Conservation (phyloP, 768 basidiomycete species). For the Mycena olivaceomarginata region DNA sequence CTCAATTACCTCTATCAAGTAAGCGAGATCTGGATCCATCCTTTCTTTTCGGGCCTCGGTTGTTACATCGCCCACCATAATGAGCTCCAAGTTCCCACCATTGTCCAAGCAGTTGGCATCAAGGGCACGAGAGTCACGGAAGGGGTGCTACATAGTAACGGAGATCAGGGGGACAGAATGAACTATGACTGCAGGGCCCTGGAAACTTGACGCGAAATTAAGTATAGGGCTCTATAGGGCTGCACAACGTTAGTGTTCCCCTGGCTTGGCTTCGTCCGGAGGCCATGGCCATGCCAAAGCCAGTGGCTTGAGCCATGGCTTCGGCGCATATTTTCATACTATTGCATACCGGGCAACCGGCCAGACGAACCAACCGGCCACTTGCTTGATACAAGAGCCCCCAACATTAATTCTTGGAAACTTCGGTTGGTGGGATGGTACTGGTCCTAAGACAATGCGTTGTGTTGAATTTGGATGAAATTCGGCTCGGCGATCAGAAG, state of each 20-base stretch:
- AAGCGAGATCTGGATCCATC: constrained; percentile 18
- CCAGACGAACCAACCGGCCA: no score
- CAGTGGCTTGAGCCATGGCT: no score
- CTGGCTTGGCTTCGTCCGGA: no score
- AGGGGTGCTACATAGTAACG: neutral
- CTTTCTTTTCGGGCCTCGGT: constrained; percentile 17
- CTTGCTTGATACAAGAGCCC: no score
- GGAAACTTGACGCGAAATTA: constrained; percentile 5
- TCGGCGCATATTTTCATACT: no score
- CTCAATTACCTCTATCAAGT: constrained; percentile 16
- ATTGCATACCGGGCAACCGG: no score
- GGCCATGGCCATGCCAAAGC: no score
- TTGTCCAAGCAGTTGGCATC: constrained; percentile 8
- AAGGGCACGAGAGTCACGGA: constrained; percentile 13
- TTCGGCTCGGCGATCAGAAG: no score
- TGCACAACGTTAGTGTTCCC: neutral
- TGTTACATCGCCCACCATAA: constrained; percentile 14
- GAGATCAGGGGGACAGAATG: constrained; percentile 11
- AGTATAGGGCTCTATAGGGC: neutral
- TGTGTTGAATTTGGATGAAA: no score
- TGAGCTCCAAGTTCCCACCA: constrained; percentile 10
- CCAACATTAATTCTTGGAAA: no score
- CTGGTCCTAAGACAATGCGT: no score
- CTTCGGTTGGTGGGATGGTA: no score
- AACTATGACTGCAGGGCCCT: constrained; percentile 9